A percentile compares a stretch with the other conserved stretches of the same genome.
These are phyloP conservation scores for Chytriomyces hyalinus DNA, from an alignment of 192 early-diverging fungal species.

Conservation along the genomic window DNA sequence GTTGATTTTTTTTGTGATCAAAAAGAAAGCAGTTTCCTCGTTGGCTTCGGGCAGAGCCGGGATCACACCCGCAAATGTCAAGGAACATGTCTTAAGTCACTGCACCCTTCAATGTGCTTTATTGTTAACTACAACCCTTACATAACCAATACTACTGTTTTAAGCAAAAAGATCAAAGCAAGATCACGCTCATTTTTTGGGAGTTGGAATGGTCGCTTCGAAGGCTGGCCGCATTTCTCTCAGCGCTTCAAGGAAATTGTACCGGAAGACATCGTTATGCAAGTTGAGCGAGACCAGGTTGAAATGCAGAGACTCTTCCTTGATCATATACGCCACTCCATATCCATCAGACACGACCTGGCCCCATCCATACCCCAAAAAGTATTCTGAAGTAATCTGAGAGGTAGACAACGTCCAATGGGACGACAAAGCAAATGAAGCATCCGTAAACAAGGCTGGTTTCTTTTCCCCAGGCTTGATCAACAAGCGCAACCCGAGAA, in stretches of 20 bases:
- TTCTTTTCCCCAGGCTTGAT: conserved; percentile 75
- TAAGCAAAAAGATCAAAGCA: too few relatives aligned
- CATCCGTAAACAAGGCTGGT: conserved; percentile 89
- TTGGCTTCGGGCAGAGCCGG: too few relatives aligned
- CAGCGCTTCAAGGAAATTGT: conserved; percentile 86
- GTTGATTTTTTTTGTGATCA: too few relatives aligned
- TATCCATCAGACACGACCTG: conserved; percentile 85
- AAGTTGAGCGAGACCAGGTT: conserved; percentile 79
- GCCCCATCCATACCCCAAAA: conserved; percentile 87
- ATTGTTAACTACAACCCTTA: too few relatives aligned
- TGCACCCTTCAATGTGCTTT: too few relatives aligned
- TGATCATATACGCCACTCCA: conserved; percentile 94
- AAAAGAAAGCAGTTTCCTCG: too few relatives aligned
- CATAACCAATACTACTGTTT: too few relatives aligned
- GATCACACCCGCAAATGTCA: too few relatives aligned
- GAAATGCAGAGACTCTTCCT: conserved; percentile 82
- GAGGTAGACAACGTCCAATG: conserved; percentile 94
- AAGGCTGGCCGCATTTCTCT: conserved; percentile 82
- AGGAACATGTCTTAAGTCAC: too few relatives aligned
- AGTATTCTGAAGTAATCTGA: conserved; percentile 90
- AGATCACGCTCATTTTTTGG: too few relatives aligned
- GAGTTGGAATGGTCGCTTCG: conserved; percentile 57
- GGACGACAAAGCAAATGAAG: conserved; percentile 74
- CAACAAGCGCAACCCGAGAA: conserved; percentile 78
- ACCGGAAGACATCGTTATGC: conserved; percentile 72